Evolutionary conservation across 2,329 filamentous ascomycete genomes (phyloP).

Genomic region (Ophiocordyceps australis): DNA sequence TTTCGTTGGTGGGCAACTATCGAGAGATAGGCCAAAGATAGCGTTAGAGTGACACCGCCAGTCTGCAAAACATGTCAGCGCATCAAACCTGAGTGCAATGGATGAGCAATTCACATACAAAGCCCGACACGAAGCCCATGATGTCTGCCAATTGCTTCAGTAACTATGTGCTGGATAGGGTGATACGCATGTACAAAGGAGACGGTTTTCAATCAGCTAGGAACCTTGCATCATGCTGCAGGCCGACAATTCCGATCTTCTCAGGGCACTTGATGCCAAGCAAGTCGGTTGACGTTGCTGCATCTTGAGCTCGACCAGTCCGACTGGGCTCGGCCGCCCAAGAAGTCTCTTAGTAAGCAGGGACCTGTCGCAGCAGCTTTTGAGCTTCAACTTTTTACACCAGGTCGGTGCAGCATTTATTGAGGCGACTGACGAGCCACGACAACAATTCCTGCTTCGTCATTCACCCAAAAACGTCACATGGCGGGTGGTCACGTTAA

Average conservation of each 20-base stretch:
- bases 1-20: conserved; percentile 52
- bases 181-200: conserved; percentile 1
- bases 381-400: conserved; percentile 10
- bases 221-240: no score
- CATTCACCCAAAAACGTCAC: no score
- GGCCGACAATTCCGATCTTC: no score
- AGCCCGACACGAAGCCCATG: conserved; percentile 61
- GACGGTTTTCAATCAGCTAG: no score
- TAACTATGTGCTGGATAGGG: conserved; percentile 1
- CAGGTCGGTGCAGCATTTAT: no score
- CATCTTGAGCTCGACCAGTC: no score
- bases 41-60: conserved; percentile 58
- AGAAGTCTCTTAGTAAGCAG: neutral
- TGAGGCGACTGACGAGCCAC: neutral
- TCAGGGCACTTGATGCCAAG: no score
- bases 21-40: conserved; percentile 54
- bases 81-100: no score
- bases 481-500: conserved; percentile 82
- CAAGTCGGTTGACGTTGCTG: no score
- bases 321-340: no score
- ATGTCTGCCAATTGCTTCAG: conserved; percentile 6
- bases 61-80: conserved; percentile 27
- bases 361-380: neutral
- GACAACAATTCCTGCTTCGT: neutral
- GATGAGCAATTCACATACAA: no score